Evolutionary conservation across 441 rosid species (phyloP), one percentile per base, ranked within the genome.

Genomic region (Mallotus japonicus): DNA sequence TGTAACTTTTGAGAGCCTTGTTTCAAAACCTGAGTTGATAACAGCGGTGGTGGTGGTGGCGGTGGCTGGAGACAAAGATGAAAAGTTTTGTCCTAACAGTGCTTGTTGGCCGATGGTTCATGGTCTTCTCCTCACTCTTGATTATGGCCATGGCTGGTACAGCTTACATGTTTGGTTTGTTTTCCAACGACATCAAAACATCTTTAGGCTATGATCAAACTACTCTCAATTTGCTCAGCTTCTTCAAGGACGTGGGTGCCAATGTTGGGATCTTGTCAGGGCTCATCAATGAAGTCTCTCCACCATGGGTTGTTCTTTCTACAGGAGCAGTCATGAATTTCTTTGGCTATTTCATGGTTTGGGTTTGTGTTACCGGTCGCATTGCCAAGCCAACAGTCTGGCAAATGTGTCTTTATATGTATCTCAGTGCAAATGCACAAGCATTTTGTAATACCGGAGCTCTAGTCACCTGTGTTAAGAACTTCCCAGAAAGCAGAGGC

Each of bases 201-300:
- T 79, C 84, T 20, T 72, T 86, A 56, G 88, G 86, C 37, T 91
- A 89, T 54, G 89, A 88, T 78, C 96, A 90, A 82, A 77, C 86
- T 5, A 86, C 91, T 53, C 82, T 90, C 72, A 87, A 87, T 71
- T 75, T 87, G 73, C 75, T 87, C 17, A 76, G 89, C 77, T 90
- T 88, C 83, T 88, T 79, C 77, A 89, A 88, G 85, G 88, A 90
- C 77, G 72, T 88, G 58, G 95, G 95, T 24, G 89, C 80, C 72
- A 88, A 89, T 72, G 82, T 90, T 3, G 96, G 89, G 14, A 47
- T 90, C 68, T 67, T 86, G 22, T 79, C 87, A 0, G 92, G 93
- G 44, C 81, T 86, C 56, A 77, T 85, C 81, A 86, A 84, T 57
- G 90, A 89, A 73, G 76, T 89, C 0, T 69, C 83, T 7, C 87